phyloP scores from a whole-genome alignment of 2,329 filamentous ascomycete genomes.

The Camillea tinctor region DNA sequence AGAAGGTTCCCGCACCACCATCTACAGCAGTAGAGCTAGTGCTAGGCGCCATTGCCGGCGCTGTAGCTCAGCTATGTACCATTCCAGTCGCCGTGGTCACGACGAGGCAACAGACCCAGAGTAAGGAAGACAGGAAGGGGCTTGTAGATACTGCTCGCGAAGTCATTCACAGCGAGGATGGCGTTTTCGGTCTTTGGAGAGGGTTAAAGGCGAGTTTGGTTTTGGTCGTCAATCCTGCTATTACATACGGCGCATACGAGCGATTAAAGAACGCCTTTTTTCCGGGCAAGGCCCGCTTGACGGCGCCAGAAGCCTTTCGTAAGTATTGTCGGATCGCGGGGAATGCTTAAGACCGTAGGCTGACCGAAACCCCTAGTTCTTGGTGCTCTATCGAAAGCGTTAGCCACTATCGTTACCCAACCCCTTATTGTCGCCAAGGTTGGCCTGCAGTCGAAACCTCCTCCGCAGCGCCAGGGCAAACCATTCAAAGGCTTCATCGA shows the following conservation, averaged over 20 bases:
- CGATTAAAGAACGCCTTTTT: slow-evolving; percentile 76
- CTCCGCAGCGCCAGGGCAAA: slow-evolving; percentile 78
- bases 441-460: slow-evolving; percentile 89
- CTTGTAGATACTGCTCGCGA: slow-evolving; percentile 85
- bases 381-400: slow-evolving; percentile 86
- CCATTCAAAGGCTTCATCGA: slow-evolving; percentile 92
- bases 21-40: slow-evolving; percentile 80
- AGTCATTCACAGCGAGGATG: slow-evolving; percentile 87
- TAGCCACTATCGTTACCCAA: slow-evolving; percentile 90
- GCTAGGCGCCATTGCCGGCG: slow-evolving; percentile 83
- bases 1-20: slow-evolving; percentile 54
- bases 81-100: slow-evolving; percentile 96
- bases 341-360: not conserved
- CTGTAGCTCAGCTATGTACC: slow-evolving; percentile 90
- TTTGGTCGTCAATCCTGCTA: slow-evolving; percentile 91
- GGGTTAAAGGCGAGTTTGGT: slow-evolving; percentile 95
- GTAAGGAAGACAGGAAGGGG: slow-evolving; percentile 79
- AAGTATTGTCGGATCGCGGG: slow-evolving; percentile 40
- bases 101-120: slow-evolving; percentile 91
- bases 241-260: slow-evolving; percentile 97
- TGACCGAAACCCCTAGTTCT: slow-evolving; percentile 58
- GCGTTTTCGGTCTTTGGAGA: slow-evolving; percentile 85
- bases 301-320: slow-evolving; percentile 89
- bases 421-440: slow-evolving; percentile 98
- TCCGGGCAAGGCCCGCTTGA: slow-evolving; percentile 71